Percentiles rank a stretch among this genome's conserved stretches.
phyloP scores from a whole-genome alignment of 169 alveolate genomes.

The Eimeria acervulina region DNA sequence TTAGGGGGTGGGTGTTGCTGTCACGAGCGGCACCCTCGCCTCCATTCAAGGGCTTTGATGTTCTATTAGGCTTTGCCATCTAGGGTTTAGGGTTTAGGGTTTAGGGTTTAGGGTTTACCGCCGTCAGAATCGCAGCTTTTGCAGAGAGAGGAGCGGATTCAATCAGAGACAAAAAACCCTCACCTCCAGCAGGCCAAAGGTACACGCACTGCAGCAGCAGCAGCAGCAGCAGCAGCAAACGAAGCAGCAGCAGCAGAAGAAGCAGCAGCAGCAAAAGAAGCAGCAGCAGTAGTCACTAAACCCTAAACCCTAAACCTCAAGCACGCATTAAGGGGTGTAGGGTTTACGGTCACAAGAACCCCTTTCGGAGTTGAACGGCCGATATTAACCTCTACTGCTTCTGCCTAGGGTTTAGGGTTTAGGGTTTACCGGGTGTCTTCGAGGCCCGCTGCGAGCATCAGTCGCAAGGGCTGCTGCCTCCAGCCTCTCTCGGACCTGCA shows the following conservation, averaged over 20 bases:
- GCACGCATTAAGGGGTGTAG: neutral
- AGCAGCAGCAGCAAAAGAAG: constrained; percentile 15
- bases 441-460: constrained; percentile 11
- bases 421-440: constrained; percentile 18
- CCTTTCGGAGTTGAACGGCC: neutral
- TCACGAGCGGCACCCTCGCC: neutral
- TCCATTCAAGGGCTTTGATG: neutral
- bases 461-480: constrained; percentile 22
- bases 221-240: constrained; percentile 12
- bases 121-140: constrained; percentile 32
- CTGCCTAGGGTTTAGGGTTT: constrained; percentile 8
- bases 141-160: constrained; percentile 47
- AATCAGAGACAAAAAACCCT: constrained; percentile 19
- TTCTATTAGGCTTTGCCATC: neutral
- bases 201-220: constrained; percentile 54
- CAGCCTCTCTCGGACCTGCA: constrained; percentile 30
- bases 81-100: constrained; percentile 32
- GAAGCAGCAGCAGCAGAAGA: neutral
- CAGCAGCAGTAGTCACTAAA: constrained; percentile 12
- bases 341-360: neutral
- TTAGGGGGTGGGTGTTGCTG: neutral
- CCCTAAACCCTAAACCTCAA: neutral
- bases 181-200: neutral
- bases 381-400: neutral
- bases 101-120: constrained; percentile 52